Conservation (phyloP, 139 green algal species). For the Auxenochlorella protothecoides region DNA sequence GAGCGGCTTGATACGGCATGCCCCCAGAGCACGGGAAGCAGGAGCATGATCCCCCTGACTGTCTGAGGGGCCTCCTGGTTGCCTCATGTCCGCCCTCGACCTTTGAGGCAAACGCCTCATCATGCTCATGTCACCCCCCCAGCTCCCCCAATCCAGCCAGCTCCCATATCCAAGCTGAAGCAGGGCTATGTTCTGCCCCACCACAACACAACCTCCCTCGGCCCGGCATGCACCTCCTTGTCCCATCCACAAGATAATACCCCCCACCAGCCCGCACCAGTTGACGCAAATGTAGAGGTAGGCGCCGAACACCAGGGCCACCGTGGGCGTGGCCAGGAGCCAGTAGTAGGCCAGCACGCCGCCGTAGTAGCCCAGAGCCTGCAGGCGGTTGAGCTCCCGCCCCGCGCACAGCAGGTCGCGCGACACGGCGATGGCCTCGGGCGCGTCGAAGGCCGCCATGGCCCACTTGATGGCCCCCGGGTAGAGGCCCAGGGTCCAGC, state of each 20-base stretch:
- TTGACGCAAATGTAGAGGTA: constrained; percentile 75
- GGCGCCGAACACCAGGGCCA: constrained; percentile 71
- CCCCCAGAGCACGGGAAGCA: no score
- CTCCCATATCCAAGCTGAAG: no score
- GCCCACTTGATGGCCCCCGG: constrained; percentile 51
- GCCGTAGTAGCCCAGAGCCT: constrained; percentile 65
- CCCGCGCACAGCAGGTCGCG: constrained; percentile 52
- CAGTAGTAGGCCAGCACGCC: constrained; percentile 84
- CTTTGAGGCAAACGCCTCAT: no score
- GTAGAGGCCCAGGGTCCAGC: constrained; percentile 58
- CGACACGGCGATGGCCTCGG: constrained; percentile 64
- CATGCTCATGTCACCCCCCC: no score
- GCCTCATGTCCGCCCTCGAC: no score
- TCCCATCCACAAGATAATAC: no score
- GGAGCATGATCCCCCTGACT: no score
- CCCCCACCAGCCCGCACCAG: constrained; percentile 10
- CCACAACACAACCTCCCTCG: no score
- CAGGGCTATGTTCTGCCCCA: no score
- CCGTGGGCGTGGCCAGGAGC: constrained; percentile 72
- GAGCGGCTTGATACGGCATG: neutral
- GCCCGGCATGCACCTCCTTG: no score
- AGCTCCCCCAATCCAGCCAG: no score
- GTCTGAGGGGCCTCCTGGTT: no score
- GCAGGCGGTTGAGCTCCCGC: constrained; percentile 40
- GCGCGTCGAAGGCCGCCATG: constrained; percentile 76